Conservation (phyloP, 2,329 filamentous ascomycete species). For the Sclerotinia sclerotiorum region DNA sequence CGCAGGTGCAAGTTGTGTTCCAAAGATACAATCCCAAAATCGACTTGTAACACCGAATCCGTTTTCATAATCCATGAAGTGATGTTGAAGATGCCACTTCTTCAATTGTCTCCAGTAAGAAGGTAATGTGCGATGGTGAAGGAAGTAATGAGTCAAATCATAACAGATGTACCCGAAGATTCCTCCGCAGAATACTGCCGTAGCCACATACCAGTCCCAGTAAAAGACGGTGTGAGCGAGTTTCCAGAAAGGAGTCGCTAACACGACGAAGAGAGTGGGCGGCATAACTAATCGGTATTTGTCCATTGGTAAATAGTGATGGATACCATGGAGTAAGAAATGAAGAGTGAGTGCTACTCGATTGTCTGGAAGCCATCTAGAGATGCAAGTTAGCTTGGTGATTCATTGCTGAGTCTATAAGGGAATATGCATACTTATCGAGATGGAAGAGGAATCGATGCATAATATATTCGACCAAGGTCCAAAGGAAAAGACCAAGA, state of each 20-base stretch:
- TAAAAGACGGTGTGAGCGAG: constrained; percentile 79
- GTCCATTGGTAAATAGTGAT: constrained; percentile 99
- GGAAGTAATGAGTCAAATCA: constrained; percentile 97
- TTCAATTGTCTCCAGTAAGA: constrained; percentile 88
- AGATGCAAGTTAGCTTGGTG: constrained; percentile 35
- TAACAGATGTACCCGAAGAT: constrained; percentile 96
- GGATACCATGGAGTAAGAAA: constrained; percentile 93
- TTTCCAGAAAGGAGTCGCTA: constrained; percentile 90
- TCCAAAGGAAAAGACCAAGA: constrained; percentile 78
- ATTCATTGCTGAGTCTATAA: background rate
- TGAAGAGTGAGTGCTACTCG: constrained; percentile 81
- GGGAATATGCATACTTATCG: constrained; percentile 66
- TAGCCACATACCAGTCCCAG: constrained; percentile 80
- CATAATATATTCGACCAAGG: constrained; percentile 81
- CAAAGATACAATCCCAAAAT: constrained; percentile 94
- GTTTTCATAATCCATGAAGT: constrained; percentile 97
- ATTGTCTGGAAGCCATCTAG: constrained; percentile 85
- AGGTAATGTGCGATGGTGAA: constrained; percentile 91
- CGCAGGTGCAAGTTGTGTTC: constrained; percentile 67
- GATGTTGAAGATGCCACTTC: constrained; percentile 96
- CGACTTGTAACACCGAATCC: constrained; percentile 95
- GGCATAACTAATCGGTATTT: constrained; percentile 97
- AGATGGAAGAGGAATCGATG: constrained; percentile 94
- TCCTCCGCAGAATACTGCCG: constrained; percentile 80
- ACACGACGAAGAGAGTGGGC: constrained; percentile 77